Base-by-base conservation (phyloP, 2,329 filamentous ascomycete species). In the Sarocladiaceae sp. region DNA sequence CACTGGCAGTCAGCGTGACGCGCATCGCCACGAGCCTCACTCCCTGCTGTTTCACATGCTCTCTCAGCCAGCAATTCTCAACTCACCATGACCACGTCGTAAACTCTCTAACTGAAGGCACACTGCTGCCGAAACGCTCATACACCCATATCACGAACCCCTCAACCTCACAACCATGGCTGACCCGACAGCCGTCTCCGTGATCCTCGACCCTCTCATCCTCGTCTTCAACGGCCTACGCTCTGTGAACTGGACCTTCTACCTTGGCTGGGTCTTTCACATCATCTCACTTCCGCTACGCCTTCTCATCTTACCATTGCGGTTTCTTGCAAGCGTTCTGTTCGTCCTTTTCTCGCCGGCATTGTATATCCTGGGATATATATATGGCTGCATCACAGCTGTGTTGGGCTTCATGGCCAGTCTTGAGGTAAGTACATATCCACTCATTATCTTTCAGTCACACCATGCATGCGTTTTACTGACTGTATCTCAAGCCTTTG, bases 331-430 rank as follows among this genome's bases (percentile, higher is more conserved):
- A 25, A 55, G 57, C 26, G 22, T 66, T 4, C 26, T 70, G 15
- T 62, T 64, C 28, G 56, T 66, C 7, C 20, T 73, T 2, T 60
- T 72, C 28, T 65, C 69, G n/a, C 72, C 72, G 2, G 59, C 64
- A 18, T 55, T 71, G 8, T 66, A 70, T 42, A 55, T 71, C 13
- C 49, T 66, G 3, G 62, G 64, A 1, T 70, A 63, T 48, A 2
- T 64, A 2, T 20, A 59, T 4, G 55, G 59, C n/a, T 57, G 56
- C 11, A 48, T 59, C 7, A 58, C 54, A n/a, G 54, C 57, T 29
- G 25, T 66, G 4, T 25, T 62, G 39, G 55, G 55, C 7, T 66
- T 69, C 44, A 18, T 72, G 1, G 53, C 57, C 6, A 63, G 63
- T 29, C 60, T 74, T 25, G 61, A 73, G 65, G 72, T 74, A 52